Evolutionary conservation across 306 rosid species (phyloP).

Genomic region (Rubus idaeus): DNA sequence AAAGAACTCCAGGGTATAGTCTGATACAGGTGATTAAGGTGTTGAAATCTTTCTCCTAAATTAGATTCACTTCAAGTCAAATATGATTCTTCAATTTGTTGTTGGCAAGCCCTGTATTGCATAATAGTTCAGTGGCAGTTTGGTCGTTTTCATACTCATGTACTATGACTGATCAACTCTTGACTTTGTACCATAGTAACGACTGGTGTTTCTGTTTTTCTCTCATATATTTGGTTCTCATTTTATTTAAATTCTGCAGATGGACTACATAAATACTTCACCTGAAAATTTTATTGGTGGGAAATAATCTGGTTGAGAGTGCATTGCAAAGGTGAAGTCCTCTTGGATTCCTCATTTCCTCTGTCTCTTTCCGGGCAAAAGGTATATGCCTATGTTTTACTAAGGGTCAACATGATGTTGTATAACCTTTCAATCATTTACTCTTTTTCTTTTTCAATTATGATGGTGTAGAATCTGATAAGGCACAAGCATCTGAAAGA

Average conservation of each 20-base stretch:
- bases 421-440: no score
- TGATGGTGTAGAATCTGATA: slow-evolving; percentile 82
- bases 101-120: neutral
- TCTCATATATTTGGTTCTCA: neutral
- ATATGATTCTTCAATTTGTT: neutral
- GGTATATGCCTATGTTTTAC: slow-evolving; percentile 32
- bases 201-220: neutral
- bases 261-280: slow-evolving; percentile 97
- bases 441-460: slow-evolving; percentile 27
- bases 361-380: slow-evolving; percentile 61
- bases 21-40: slow-evolving; percentile 29
- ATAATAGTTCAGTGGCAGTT: neutral
- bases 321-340: slow-evolving; percentile 75
- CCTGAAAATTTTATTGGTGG: slow-evolving; percentile 98
- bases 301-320: slow-evolving; percentile 72
- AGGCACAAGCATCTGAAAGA: slow-evolving; percentile 79
- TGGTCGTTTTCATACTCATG: neutral
- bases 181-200: neutral
- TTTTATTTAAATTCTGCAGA: slow-evolving; percentile 49
- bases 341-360: slow-evolving; percentile 45
- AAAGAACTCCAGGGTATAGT: slow-evolving; percentile 41
- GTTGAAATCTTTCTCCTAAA: neutral
- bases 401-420: no score
- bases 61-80: neutral
- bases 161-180: neutral